Evolutionary conservation across 805 yeast species (phyloP).

Genomic region (Saccharomyces eubayanus): DNA sequence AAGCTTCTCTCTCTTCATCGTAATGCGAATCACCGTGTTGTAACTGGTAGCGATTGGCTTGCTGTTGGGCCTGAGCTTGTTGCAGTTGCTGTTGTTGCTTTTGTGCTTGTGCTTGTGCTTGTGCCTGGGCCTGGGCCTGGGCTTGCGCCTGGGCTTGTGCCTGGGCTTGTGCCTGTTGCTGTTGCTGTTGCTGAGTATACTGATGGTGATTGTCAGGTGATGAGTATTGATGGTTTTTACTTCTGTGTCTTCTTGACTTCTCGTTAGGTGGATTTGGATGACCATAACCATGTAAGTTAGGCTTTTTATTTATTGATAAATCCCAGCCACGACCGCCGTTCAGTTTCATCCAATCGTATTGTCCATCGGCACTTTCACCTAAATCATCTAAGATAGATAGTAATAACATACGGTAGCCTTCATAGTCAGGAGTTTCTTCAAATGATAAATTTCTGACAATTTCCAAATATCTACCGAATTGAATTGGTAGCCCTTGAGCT

Average conservation of each 20-base stretch:
- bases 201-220: constrained; percentile 4
- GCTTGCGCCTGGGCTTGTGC: not conserved
- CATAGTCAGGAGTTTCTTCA: constrained; percentile 93
- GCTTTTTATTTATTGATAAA: constrained; percentile 76
- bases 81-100: constrained; percentile 10
- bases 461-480: constrained; percentile 85
- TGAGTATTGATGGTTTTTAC: constrained; percentile 10
- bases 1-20: constrained; percentile 11
- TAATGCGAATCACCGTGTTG: constrained; percentile 27
- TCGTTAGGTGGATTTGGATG: constrained; percentile 80
- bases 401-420: constrained; percentile 69
- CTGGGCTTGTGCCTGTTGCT: constrained; percentile 7
- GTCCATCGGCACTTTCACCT: constrained; percentile 71
- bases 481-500: constrained; percentile 83
- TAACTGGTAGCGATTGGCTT: constrained; percentile 17
- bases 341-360: constrained; percentile 96
- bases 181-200: constrained; percentile 1
- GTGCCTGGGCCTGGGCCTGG: constrained; percentile 8
- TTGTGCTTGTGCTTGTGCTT: constrained; percentile 5
- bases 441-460: constrained; percentile 82
- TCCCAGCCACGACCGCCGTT: constrained; percentile 98
- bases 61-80: constrained; percentile 12
- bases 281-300: constrained; percentile 92
- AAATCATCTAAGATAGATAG: constrained; percentile 67
- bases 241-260: constrained; percentile 22